Evolutionary conservation across 2,329 filamentous ascomycete genomes (phyloP).

Genomic region (Boeremia lycopersici): DNA sequence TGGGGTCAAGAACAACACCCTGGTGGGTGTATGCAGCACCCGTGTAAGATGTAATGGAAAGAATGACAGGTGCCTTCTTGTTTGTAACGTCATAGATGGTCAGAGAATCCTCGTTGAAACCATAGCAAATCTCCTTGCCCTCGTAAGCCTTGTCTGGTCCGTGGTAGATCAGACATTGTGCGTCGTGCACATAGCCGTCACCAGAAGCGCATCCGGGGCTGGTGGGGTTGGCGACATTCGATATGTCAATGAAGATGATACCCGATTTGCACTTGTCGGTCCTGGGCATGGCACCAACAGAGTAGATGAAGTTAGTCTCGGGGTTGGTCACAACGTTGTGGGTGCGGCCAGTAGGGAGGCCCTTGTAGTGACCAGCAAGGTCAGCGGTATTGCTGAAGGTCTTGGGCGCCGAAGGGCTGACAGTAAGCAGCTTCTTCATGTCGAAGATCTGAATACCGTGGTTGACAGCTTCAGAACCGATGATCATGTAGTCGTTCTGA

Average conservation of each 20-base stretch:
- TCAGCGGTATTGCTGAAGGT: constrained; percentile 43
- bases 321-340: constrained; percentile 50
- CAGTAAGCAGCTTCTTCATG: constrained; percentile 55
- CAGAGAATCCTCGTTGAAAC: constrained; percentile 61
- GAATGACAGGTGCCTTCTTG: constrained; percentile 53
- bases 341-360: constrained; percentile 44
- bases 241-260: constrained; percentile 65
- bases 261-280: constrained; percentile 56
- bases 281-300: constrained; percentile 44
- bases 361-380: constrained; percentile 42
- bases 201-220: constrained; percentile 60
- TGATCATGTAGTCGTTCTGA: constrained; percentile 53
- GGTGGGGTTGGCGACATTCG: constrained; percentile 59
- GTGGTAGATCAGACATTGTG: constrained; percentile 63
- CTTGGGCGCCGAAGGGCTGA: constrained; percentile 44
- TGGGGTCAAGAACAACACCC: constrained; percentile 57
- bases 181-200: constrained; percentile 67
- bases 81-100: constrained; percentile 61
- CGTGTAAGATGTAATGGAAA: constrained; percentile 62
- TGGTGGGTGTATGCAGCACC: constrained; percentile 66
- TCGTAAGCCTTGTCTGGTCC: constrained; percentile 58
- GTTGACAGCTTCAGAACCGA: constrained; percentile 48
- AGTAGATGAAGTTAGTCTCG: constrained; percentile 46
- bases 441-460: constrained; percentile 70
- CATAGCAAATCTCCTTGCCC: constrained; percentile 62